phyloP scores from a whole-genome alignment of 169 alveolate species.

The Cryptosporidium sp. region DNA sequence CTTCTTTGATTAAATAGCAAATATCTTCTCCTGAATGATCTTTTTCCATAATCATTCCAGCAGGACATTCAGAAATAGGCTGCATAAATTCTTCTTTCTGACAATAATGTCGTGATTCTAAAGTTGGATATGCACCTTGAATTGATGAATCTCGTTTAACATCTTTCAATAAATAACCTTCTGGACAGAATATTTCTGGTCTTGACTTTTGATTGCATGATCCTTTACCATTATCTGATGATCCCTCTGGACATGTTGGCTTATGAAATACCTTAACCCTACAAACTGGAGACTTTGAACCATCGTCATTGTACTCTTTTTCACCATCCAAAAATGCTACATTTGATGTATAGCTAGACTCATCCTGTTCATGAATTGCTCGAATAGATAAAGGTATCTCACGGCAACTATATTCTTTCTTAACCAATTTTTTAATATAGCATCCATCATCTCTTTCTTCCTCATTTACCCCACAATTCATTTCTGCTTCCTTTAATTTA shows the following conservation, averaged over 20 bases:
- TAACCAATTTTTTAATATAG: slow-evolving; percentile 16
- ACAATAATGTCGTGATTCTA: slow-evolving; percentile 16
- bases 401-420: slow-evolving; percentile 47
- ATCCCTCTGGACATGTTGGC: slow-evolving; percentile 41
- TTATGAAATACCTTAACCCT: slow-evolving; percentile 63
- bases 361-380: slow-evolving; percentile 11
- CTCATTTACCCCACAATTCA: slow-evolving; percentile 20
- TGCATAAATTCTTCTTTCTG: slow-evolving; percentile 35
- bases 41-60: slow-evolving; percentile 33
- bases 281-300: slow-evolving; percentile 32
- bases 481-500: slow-evolving; percentile 55
- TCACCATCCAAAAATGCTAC: slow-evolving; percentile 54
- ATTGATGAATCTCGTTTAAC: not conserved
- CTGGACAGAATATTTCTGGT: slow-evolving; percentile 61
- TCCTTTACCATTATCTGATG: slow-evolving; percentile 28
- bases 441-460: slow-evolving; percentile 64
- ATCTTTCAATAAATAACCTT: slow-evolving; percentile 41
- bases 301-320: slow-evolving; percentile 39
- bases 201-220: not conserved
- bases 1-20: slow-evolving; percentile 28
- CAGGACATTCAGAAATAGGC: slow-evolving; percentile 59
- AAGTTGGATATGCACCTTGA: not conserved
- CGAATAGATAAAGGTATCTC: slow-evolving; percentile 29
- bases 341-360: slow-evolving; percentile 17
- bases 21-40: slow-evolving; percentile 34